Evolutionary conservation across 768 basidiomycete species (phyloP).

Genomic region (Xerocomus potaroensis): DNA sequence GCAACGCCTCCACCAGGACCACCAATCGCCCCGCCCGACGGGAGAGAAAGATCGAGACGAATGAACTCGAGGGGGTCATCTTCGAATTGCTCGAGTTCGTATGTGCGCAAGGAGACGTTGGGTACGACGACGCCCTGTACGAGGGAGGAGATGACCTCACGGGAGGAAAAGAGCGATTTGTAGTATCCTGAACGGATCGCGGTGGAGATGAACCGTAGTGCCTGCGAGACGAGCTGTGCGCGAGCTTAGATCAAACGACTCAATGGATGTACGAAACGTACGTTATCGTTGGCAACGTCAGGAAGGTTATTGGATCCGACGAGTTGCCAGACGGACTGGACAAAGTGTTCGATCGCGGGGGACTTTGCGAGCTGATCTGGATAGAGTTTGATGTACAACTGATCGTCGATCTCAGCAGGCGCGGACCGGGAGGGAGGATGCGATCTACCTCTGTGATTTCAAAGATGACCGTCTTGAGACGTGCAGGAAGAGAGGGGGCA

Average conservation of each 20-base stretch:
- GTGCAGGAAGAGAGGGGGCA: constrained; percentile 80
- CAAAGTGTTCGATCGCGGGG: constrained; percentile 64
- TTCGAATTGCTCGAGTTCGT: constrained; percentile 94
- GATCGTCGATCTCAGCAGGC: background rate
- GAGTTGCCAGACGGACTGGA: constrained; percentile 87
- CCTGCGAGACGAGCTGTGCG: constrained; percentile 78
- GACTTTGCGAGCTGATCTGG: constrained; percentile 69
- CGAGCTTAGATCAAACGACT: background rate
- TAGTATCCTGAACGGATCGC: constrained; percentile 88
- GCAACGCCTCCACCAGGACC: constrained; percentile 32
- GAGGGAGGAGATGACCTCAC: constrained; percentile 77
- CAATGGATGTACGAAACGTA: constrained; percentile 32
- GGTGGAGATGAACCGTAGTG: constrained; percentile 86
- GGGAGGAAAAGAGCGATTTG: constrained; percentile 71
- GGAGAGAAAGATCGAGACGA: constrained; percentile 26
- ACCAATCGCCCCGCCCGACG: constrained; percentile 39
- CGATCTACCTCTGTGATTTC: constrained; percentile 78
- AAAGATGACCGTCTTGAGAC: constrained; percentile 83
- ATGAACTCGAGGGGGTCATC: constrained; percentile 97
- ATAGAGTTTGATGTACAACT: constrained; percentile 82
- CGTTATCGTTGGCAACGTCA: constrained; percentile 70
- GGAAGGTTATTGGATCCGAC: constrained; percentile 65
- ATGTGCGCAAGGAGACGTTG: constrained; percentile 83
- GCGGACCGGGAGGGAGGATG: background rate
- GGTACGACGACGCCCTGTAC: constrained; percentile 90